Percentiles rank a stretch among this genome's conserved stretches.
Evolutionary conservation across 2,329 filamentous ascomycete species (phyloP).

Genomic region (Diaporthe citriasiana): DNA sequence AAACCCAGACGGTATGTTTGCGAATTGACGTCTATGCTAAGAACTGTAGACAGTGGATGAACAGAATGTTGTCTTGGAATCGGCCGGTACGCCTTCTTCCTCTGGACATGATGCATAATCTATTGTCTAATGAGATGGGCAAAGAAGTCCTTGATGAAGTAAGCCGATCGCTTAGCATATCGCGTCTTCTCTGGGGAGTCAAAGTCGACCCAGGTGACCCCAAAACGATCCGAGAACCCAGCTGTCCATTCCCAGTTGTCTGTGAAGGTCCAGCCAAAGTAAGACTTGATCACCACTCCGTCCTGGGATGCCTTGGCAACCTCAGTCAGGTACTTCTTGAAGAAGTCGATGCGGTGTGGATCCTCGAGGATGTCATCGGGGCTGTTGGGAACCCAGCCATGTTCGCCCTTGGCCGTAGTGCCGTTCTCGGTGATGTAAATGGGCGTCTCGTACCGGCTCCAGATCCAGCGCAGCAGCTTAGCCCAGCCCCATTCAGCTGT

Average conservation of each 20-base stretch:
- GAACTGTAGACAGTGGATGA: not conserved
- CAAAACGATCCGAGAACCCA: slow-evolving; percentile 57
- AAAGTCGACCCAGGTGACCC: slow-evolving; percentile 58
- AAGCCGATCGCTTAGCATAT: slow-evolving; percentile 53
- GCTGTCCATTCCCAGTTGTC: slow-evolving; percentile 63
- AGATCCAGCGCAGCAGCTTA: slow-evolving; percentile 57
- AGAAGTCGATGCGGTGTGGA: slow-evolving; percentile 55
- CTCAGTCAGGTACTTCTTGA: slow-evolving; percentile 54
- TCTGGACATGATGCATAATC: not conserved
- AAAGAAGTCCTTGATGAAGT: slow-evolving; percentile 50
- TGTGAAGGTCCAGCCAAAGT: slow-evolving; percentile 58
- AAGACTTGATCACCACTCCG: slow-evolving; percentile 55
- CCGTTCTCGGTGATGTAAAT: slow-evolving; percentile 61
- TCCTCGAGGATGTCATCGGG: slow-evolving; percentile 55
- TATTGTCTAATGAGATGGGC: slow-evolving; percentile 47
- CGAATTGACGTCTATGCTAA: not conserved
- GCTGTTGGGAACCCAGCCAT: slow-evolving; percentile 50
- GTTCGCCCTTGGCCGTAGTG: slow-evolving; percentile 57
- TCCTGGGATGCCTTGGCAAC: slow-evolving; percentile 55
- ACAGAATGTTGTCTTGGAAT: not conserved
- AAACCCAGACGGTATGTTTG: not conserved
- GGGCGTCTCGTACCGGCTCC: slow-evolving; percentile 55
- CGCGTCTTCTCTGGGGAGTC: slow-evolving; percentile 53
- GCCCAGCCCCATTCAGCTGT: slow-evolving; percentile 56
- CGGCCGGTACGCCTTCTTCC: not conserved